Percentiles rank a stretch among this genome's conserved stretches.
phyloP scores from a whole-genome alignment of 164 flowering plant species.

The Annona cherimola region DNA sequence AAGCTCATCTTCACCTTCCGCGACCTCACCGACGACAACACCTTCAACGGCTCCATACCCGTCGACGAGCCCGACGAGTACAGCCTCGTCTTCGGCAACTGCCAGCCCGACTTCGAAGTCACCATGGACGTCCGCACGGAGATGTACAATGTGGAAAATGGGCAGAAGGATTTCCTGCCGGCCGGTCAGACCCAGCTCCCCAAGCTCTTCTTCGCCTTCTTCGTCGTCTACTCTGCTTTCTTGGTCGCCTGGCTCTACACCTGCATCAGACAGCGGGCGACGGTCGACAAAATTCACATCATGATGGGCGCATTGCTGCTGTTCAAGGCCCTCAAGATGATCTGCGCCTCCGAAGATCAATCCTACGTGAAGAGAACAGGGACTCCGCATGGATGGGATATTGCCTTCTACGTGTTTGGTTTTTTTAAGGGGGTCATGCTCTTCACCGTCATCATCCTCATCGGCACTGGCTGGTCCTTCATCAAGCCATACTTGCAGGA shows the following conservation, averaged over 20 bases:
- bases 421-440: slow-evolving; percentile 35
- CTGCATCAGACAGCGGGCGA: slow-evolving; percentile 22
- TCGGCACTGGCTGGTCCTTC: slow-evolving; percentile 47
- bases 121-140: slow-evolving; percentile 35
- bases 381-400: slow-evolving; percentile 41
- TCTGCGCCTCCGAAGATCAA: slow-evolving; percentile 37
- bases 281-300: slow-evolving; percentile 30
- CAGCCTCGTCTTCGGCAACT: slow-evolving; percentile 36
- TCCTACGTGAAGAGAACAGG: slow-evolving; percentile 28
- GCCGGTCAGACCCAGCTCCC: slow-evolving; percentile 31
- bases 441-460: slow-evolving; percentile 39
- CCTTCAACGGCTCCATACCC: slow-evolving; percentile 12
- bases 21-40: neutral
- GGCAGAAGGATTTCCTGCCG: slow-evolving; percentile 26
- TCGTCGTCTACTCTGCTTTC: slow-evolving; percentile 16
- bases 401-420: slow-evolving; percentile 33
- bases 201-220: slow-evolving; percentile 21
- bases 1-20: slow-evolving; percentile 24
- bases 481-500: slow-evolving; percentile 41
- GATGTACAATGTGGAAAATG: slow-evolving; percentile 28
- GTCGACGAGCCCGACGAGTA: slow-evolving; percentile 31
- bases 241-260: slow-evolving; percentile 20
- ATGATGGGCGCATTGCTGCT: slow-evolving; percentile 33
- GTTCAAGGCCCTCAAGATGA: slow-evolving; percentile 30
- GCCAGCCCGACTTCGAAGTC: slow-evolving; percentile 33